phyloP scores from a whole-genome alignment of 441 rosid species.

The Theobroma grandiflorum region DNA sequence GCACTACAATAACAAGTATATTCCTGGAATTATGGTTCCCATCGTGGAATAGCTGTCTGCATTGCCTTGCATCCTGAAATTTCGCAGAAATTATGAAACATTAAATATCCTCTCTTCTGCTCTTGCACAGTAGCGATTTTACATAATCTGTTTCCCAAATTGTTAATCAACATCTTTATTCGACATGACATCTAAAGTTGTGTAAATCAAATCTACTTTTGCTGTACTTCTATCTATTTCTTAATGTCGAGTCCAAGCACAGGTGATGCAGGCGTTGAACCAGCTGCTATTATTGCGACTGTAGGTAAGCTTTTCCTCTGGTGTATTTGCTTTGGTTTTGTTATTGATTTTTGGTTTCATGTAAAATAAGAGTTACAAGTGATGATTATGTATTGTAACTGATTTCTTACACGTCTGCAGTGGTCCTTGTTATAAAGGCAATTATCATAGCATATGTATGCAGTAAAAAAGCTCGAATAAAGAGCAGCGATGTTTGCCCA shows the following conservation, averaged over 20 bases:
- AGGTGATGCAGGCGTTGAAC: not conserved
- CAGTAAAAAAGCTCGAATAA: not conserved
- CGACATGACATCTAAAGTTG: not conserved
- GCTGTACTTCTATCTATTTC: not conserved
- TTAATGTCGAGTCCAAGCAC: not conserved
- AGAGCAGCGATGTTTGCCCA: not conserved
- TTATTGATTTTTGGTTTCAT: not conserved
- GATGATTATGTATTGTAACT: not conserved
- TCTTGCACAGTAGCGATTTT: not conserved
- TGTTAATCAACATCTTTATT: not conserved
- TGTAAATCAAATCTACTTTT: not conserved
- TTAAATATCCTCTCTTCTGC: not conserved
- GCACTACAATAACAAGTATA: not conserved
- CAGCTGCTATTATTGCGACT: not conserved
- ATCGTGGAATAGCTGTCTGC: not conserved
- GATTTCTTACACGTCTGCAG: not conserved
- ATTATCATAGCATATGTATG: not conserved
- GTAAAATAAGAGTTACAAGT: not conserved
- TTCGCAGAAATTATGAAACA: not conserved
- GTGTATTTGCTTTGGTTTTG: conserved; percentile 4
- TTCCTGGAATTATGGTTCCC: not conserved
- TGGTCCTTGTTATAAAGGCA: not conserved
- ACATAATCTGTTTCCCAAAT: not conserved
- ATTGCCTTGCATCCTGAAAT: not conserved
- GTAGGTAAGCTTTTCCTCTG: not conserved